Evolutionary conservation across 768 basidiomycete genomes (phyloP), one percentile per base, ranked within the genome.

Genomic region (Mrakia hoshinonis): DNA sequence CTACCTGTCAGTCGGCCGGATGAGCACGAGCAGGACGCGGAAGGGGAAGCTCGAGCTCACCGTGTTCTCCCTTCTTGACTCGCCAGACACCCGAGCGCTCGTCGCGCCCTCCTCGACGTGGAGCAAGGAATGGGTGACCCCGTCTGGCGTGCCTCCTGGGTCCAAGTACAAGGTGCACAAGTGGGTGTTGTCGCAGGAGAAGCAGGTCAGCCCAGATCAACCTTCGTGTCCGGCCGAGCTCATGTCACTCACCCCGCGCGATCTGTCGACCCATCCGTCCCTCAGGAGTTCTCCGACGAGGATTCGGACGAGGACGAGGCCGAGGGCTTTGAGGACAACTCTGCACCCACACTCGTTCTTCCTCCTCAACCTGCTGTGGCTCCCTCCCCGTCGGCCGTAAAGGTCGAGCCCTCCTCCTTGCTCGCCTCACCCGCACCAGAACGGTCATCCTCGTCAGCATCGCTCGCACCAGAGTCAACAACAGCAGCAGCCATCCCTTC

Each of bases 251-350:
- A 60, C 55, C 43, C 43, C 7, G 31, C 7, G 31, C 31, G 24
- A 24, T 29, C 18, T 15, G 2, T 36, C 34, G 13, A 34, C 26
- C 34, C 15, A 15, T 15, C 43, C 43, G 15, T 43, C 43, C 43
- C 34, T 3, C 15, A 61, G 58, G 58, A 61, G 20, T 61, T 61
- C 58, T 61, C 58, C 7, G 58, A 61, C 58, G 58, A 61, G 36
- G 58, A 61, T 36, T 61, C 58, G 3, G 58, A 61, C 34, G 58
- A 61, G 22, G 58, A 61, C 18, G 55, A 58, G 58, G 34, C 36
- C 1, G 58, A 61, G 36, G 58, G 58, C 1, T 61, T 36, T 22
- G 58, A 61, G 22, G 58, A 61, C 18, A 61, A 61, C 36, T 3
- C 7, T 3, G 58, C 58, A 22, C 58, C 58, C 9, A 61, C 58